phyloP scores from a whole-genome alignment of 2,329 filamentous ascomycete genomes.

The Sporothrix luriei region DNA sequence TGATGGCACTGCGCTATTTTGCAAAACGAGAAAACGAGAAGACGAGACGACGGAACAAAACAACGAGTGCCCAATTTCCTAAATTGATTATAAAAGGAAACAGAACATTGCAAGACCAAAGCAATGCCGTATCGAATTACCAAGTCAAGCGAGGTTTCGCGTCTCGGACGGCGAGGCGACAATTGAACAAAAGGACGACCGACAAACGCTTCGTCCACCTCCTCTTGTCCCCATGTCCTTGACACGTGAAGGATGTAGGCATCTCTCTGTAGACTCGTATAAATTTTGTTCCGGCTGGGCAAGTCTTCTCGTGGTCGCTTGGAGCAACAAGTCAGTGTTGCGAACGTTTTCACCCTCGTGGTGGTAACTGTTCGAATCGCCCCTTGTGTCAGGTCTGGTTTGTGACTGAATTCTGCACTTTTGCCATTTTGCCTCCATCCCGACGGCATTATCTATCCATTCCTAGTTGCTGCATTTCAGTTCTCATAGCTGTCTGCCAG shows the following conservation, averaged over 20 bases:
- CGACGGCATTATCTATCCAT: not conserved
- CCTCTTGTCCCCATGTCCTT: not conserved
- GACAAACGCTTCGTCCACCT: not conserved
- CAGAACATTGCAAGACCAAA: no score
- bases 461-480: not conserved
- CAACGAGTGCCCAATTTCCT: no score
- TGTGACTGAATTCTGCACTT: not conserved
- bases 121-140: not conserved
- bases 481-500: not conserved
- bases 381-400: not conserved
- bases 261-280: no score
- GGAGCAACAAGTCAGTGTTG: not conserved
- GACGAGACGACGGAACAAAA: no score
- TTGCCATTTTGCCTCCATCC: not conserved
- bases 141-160: conserved; percentile 1
- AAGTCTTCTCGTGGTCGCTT: not conserved
- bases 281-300: not conserved
- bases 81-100: no score
- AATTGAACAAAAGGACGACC: not conserved
- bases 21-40: not conserved
- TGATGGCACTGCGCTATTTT: not conserved
- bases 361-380: not conserved
- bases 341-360: not conserved
- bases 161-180: not conserved
- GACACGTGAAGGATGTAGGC: not conserved